These are phyloP conservation scores for Tolypocladium cylindrosporum DNA, from an alignment of 2,329 filamentous ascomycete species.

Conservation along the genomic window DNA sequence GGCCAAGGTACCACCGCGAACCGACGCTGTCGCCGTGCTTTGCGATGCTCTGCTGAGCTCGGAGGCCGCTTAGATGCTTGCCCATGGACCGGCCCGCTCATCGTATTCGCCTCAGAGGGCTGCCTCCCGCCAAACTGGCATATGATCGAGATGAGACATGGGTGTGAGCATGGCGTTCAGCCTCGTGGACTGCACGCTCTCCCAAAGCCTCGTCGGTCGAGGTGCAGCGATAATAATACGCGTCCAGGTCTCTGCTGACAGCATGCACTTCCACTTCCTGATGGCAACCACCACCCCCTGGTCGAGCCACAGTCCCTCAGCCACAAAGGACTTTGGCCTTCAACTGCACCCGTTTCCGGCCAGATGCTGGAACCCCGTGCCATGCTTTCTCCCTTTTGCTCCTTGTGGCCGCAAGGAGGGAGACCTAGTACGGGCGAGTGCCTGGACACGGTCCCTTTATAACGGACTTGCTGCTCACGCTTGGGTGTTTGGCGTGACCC, in stretches of 20 bases:
- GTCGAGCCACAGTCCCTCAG: conserved; percentile 2
- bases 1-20: not conserved
- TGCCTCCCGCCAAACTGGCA: not conserved
- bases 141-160: not conserved
- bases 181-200: not conserved
- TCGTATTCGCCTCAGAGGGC: not conserved
- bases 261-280: not conserved
- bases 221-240: not conserved
- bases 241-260: not conserved
- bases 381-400: conserved; percentile 2
- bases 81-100: not conserved
- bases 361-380: conserved; percentile 7
- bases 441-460: not conserved
- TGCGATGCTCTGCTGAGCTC: not conserved
- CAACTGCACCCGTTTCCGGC: conserved; percentile 1
- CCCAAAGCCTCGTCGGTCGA: not conserved
- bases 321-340: conserved; percentile 2
- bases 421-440: not conserved
- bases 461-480: not conserved
- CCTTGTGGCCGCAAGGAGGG: conserved; percentile 2
- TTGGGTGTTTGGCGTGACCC: conserved; percentile 4
- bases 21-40: not conserved
- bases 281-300: not conserved
- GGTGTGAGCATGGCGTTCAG: not conserved
- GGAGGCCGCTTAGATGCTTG: not conserved